These are phyloP conservation scores for Wickerhamia fluorescens DNA, from an alignment of 805 yeast genomes.

Conservation along the genomic window DNA sequence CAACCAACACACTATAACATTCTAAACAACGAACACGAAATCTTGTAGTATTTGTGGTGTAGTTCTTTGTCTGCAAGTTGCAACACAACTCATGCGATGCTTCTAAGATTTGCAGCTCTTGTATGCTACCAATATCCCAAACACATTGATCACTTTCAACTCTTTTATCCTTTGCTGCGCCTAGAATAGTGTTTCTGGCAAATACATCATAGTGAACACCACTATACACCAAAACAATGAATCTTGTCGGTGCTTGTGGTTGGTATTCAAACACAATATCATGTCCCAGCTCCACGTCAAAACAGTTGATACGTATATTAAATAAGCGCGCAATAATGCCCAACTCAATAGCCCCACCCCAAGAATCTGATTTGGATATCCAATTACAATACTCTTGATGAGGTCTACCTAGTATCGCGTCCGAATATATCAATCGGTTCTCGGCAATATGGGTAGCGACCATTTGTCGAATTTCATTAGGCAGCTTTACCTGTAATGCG, in stretches of 20 bases:
- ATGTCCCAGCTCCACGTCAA: constrained; percentile 59
- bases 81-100: constrained; percentile 35
- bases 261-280: constrained; percentile 43
- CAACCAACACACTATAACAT: constrained; percentile 46
- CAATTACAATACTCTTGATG: constrained; percentile 47
- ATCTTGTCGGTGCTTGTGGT: constrained; percentile 29
- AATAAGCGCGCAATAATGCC: constrained; percentile 52
- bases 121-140: constrained; percentile 29
- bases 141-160: constrained; percentile 29
- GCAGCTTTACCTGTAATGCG: constrained; percentile 37
- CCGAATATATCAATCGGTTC: constrained; percentile 39
- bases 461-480: constrained; percentile 42
- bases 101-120: constrained; percentile 26
- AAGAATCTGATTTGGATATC: constrained; percentile 52
- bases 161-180: background rate
- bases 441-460: constrained; percentile 41
- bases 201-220: constrained; percentile 73
- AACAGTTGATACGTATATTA: constrained; percentile 45
- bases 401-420: constrained; percentile 50
- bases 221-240: constrained; percentile 51
- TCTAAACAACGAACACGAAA: constrained; percentile 51
- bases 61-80: constrained; percentile 43
- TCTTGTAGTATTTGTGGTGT: constrained; percentile 57
- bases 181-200: constrained; percentile 8
- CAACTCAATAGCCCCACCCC: constrained; percentile 85